Conservation (phyloP, 129 eudicot species). For the Erigeron canadensis region DNA sequence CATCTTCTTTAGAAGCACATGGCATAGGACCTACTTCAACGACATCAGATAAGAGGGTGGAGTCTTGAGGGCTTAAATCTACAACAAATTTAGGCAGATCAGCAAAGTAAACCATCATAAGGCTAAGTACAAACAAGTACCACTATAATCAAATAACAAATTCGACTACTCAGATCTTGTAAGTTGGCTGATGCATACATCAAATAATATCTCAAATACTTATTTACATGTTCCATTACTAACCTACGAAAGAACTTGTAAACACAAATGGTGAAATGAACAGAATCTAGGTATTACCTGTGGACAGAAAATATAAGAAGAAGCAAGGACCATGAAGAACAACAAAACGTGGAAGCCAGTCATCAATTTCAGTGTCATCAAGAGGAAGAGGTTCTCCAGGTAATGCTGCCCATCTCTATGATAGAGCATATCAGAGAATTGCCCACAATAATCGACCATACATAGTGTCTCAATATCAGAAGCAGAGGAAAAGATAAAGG, state of each 20-base stretch:
- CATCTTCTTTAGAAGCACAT: conserved; percentile 52
- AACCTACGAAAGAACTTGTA: background rate
- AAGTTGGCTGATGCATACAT: background rate
- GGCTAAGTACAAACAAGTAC: conserved; percentile 16
- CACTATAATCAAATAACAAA: conserved; percentile 9
- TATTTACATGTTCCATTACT: background rate
- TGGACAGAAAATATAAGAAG: conserved; percentile 62
- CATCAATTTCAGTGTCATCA: conserved; percentile 90
- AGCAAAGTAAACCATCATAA: conserved; percentile 17
- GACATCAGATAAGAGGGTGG: conserved; percentile 75
- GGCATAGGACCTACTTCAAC: conserved; percentile 84
- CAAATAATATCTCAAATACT: background rate
- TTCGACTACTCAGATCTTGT: background rate
- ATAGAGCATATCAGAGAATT: background rate
- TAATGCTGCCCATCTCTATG: conserved; percentile 90
- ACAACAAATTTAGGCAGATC: conserved; percentile 29
- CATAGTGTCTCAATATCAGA: background rate
- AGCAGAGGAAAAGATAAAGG: background rate
- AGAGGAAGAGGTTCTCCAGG: conserved; percentile 94
- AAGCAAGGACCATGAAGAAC: conserved; percentile 90
- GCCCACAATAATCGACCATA: background rate
- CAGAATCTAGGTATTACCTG: conserved; percentile 45
- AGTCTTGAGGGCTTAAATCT: conserved; percentile 95
- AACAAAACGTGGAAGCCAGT: conserved; percentile 93
- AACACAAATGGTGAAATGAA: background rate